Base-by-base conservation (phyloP, 306 rosid species). In the Cercis canadensis region DNA sequence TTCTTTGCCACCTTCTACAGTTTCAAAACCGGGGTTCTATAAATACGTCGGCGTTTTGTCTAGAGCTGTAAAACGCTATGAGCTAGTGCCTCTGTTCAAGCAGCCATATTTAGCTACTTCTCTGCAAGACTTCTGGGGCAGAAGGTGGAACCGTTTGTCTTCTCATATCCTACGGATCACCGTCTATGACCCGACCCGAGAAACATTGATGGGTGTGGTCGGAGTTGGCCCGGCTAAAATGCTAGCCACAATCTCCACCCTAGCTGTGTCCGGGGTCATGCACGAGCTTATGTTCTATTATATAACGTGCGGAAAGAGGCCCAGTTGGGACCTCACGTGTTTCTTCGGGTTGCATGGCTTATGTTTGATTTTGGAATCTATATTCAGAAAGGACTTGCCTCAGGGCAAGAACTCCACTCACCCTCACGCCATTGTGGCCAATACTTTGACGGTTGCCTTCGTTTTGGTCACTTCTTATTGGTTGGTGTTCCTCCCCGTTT, bases 111-210 rank as follows among this genome's bases (percentile, higher is more conserved):
- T 75, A 4, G 79, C 79, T 31, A 65, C 67, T 4, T 75, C 79
- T 17, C 56, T 75, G 40, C 58, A 62, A 57, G 73, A 75, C 60
- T 75, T 75, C 34, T 75, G 73, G 79, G 79, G 73, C 3, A 65
- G 60, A 37, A 75, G 79, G 72, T 75, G 79, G 79, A 75, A 65
- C 50, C 73, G 40, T 0, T 65, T 65, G 79, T 43, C 59, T 8
- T 54, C 73, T 5, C 15, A 57, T 29, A 55, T 74, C 11, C 4
- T 65, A 7, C 13, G 79, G 39, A 51, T 15, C 31, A 29, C 73
- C 1, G 36, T 73, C 9, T 40, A 63, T 16, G 64, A 62, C 56
- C 78, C 72, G 65, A 45, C 64, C 55, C 72, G 78, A 11, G 15
- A 40, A 4, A 32, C 5, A 0, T 37, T 73, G 17, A n/a, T 4